Evolutionary conservation across 441 rosid species (phyloP).

Genomic region (Gossypium schwendimanii): DNA sequence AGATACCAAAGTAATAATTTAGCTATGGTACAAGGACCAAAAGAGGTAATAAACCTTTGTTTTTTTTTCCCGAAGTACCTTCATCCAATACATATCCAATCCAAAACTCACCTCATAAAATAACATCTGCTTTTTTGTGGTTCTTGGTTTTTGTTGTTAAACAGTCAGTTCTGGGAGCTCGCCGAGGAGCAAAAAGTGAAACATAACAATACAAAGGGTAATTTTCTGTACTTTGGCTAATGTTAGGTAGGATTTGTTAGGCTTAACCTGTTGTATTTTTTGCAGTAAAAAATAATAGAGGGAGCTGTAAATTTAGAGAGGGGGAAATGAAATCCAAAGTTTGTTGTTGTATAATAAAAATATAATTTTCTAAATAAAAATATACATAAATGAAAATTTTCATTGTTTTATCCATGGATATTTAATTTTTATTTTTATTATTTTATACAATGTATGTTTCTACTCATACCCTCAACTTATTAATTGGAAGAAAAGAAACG

Average conservation of each 20-base stretch:
- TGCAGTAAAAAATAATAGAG: constrained; percentile 12
- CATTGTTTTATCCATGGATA: background rate
- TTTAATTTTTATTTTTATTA: background rate
- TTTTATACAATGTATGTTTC: background rate
- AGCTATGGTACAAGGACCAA: no score
- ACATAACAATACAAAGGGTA: constrained; percentile 13
- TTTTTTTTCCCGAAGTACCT: background rate
- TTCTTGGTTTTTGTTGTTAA: constrained; percentile 6
- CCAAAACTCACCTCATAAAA: background rate
- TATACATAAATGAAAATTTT: background rate
- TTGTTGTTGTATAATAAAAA: background rate
- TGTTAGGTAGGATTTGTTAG: constrained; percentile 20
- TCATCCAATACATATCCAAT: background rate
- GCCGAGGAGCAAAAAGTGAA: constrained; percentile 12
- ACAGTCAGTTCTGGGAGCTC: constrained; percentile 45
- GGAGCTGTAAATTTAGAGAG: constrained; percentile 18
- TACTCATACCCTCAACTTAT: no score
- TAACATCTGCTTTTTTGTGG: constrained; percentile 11
- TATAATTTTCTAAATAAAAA: background rate
- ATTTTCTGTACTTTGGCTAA: constrained; percentile 11
- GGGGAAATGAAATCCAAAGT: background rate
- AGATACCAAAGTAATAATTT: no score
- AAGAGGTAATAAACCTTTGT: background rate
- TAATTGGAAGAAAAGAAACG: no score
- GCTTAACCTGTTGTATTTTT: constrained; percentile 17